Base-by-base conservation (phyloP, 129 eudicot species). In the Pulicaria dysenterica region DNA sequence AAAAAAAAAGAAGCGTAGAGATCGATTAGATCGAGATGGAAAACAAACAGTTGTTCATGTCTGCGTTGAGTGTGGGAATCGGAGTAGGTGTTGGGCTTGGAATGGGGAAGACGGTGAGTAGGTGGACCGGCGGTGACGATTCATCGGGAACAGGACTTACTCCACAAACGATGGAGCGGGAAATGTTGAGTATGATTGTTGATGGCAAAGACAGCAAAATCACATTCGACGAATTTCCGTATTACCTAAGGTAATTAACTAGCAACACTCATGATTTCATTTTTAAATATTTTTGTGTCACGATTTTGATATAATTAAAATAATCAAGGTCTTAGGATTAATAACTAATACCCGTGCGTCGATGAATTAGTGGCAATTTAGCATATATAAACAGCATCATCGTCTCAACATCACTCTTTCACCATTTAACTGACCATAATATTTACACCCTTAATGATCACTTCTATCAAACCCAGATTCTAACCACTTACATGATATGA, bases 51-150 rank as follows among this genome's bases (percentile, higher is more conserved):
- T 46, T 87, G 73, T 80, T 85, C 50, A 84, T 93, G 91, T 93
- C 98, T 11, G 98, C 96, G 42, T 80, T 89, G 80, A 83, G 96
- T 4, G 92, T 93, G 46, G 98, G 98, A 14, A 72, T 93, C n/a
- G 98, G 97, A 50, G 95, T 91, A 0, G 96, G 95, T 61, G 95
- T 91, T 3, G 98, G 98, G 56, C 44, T 93, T 7, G 98, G 98
- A 62, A 81, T 89, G 87, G 98, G 98, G 58, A 87, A 92, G 75
- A 81, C 89, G 9, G 89, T 84, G 34, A 82, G 84, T 54, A 71
- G 83, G 70, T 89, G 96, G 96, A 67, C 87, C 10, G 76, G 81
- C 8, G 82, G 61, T 10, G 73, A 78, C 6, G 72, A 47, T 13
- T 48, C 77, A n/a, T 17, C 81, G 11, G 61, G 82, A 31, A 70